These are phyloP conservation scores for Metarhizium sp. DNA, from an alignment of 2,329 filamentous ascomycete genomes.

Conservation along the genomic window DNA sequence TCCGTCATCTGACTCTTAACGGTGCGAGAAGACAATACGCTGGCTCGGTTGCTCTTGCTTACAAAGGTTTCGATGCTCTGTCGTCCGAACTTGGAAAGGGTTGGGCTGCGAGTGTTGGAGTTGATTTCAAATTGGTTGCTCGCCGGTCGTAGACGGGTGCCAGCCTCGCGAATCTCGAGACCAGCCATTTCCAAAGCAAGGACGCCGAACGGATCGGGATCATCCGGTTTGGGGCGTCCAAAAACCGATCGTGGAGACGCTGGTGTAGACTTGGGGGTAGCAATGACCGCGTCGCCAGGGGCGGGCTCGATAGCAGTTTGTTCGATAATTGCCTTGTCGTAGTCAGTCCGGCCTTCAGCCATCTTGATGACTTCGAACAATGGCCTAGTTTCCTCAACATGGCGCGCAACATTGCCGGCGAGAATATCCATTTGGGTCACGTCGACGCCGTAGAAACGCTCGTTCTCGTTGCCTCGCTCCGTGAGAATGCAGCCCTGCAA, in stretches of 20 bases:
- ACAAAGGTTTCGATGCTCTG: constrained; percentile 60
- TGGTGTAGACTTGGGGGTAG: constrained; percentile 30
- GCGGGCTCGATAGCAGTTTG: constrained; percentile 55
- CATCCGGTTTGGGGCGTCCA: constrained; percentile 67
- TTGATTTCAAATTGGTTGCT: constrained; percentile 79
- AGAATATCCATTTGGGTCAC: constrained; percentile 47
- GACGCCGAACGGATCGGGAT: constrained; percentile 88
- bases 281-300: constrained; percentile 62
- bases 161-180: constrained; percentile 84
- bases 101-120: constrained; percentile 65
- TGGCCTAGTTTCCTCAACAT: constrained; percentile 44
- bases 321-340: constrained; percentile 59
- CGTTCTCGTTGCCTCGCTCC: constrained; percentile 50
- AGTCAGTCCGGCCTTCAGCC: constrained; percentile 72
- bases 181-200: constrained; percentile 85
- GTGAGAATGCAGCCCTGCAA: constrained; percentile 47
- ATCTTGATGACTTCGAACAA: constrained; percentile 79
- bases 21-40: constrained; percentile 63
- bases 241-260: constrained; percentile 45
- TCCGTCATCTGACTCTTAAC: constrained; percentile 64
- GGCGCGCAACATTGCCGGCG: constrained; percentile 45
- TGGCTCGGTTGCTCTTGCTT: constrained; percentile 56
- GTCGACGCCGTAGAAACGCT: constrained; percentile 43
- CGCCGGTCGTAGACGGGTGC: constrained; percentile 55
- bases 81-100: constrained; percentile 48